Percentiles rank a stretch among this genome's conserved stretches.
These are phyloP conservation scores for Lasiosphaeria miniovina DNA, from an alignment of 495 filamentous ascomycete species.

Conservation along the genomic window DNA sequence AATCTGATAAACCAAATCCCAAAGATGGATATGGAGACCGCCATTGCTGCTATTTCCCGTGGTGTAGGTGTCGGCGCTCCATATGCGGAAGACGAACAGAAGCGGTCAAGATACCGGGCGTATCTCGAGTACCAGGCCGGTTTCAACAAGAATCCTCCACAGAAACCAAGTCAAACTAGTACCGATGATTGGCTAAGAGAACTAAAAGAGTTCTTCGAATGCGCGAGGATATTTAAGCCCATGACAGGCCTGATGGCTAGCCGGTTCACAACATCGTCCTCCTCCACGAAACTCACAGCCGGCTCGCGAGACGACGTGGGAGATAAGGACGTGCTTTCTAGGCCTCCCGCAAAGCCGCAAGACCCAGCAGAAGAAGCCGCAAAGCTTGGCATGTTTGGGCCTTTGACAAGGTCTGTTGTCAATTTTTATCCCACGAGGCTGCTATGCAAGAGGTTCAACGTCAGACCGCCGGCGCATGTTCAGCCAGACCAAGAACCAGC, in stretches of 20 bases:
- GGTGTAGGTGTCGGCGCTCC: conserved; percentile 77
- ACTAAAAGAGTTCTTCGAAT: conserved; percentile 80
- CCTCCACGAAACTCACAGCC: conserved; percentile 36
- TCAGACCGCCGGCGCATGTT: conserved; percentile 72
- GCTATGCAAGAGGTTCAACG: conserved; percentile 89
- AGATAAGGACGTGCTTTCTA: conserved; percentile 48
- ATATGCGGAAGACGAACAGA: conserved; percentile 76
- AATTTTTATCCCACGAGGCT: conserved; percentile 79
- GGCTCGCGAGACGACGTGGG: conserved; percentile 23
- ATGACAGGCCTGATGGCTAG: conserved; percentile 89
- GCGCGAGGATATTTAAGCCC: conserved; percentile 89
- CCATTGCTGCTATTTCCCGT: conserved; percentile 70
- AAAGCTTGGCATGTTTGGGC: conserved; percentile 88
- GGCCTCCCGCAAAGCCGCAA: conserved; percentile 59
- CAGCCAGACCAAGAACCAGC: conserved; percentile 52
- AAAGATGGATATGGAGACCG: conserved; percentile 67
- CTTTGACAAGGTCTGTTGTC: conserved; percentile 69
- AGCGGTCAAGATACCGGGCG: conserved; percentile 70
- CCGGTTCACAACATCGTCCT: conserved; percentile 74
- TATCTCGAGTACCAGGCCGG: conserved; percentile 81
- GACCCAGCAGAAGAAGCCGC: conserved; percentile 86
- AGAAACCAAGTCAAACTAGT: conserved; percentile 47
- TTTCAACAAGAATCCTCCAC: conserved; percentile 55
- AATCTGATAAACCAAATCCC: conserved; percentile 65
- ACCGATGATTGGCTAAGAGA: conserved; percentile 76